Evolutionary conservation across 352 stramenopile genomes (phyloP).

Genomic region (Phytopythium sindhum): DNA sequence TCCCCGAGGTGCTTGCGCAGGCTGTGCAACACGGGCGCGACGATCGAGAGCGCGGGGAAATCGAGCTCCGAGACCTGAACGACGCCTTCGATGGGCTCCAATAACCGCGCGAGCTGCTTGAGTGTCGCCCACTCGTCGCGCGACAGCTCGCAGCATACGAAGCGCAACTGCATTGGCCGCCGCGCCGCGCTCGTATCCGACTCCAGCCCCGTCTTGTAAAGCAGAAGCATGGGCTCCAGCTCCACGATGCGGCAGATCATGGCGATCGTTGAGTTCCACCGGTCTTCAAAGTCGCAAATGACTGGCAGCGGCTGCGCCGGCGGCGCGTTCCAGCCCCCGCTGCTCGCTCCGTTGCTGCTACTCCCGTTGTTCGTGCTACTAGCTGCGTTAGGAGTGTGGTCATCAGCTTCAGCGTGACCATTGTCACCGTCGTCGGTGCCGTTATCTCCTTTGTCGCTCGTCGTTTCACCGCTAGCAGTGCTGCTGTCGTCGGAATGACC

Average conservation of each 20-base stretch:
- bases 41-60: constrained; percentile 70
- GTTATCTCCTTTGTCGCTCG: constrained; percentile 3
- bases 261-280: constrained; percentile 73
- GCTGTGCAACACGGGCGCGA: constrained; percentile 63
- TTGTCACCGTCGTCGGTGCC: not conserved
- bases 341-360: not conserved
- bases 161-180: constrained; percentile 72
- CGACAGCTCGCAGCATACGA: constrained; percentile 73
- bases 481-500: not conserved
- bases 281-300: constrained; percentile 76
- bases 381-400: constrained; percentile 1
- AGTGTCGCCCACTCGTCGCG: constrained; percentile 61
- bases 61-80: constrained; percentile 61
- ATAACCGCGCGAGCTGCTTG: constrained; percentile 59
- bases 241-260: constrained; percentile 83
- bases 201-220: constrained; percentile 76
- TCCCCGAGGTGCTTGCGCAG: constrained; percentile 69
- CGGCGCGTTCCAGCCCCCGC: not conserved
- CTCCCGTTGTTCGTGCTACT: constrained; percentile 3
- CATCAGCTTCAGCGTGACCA: constrained; percentile 2
- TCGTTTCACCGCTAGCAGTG: constrained; percentile 9
- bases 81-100: constrained; percentile 64
- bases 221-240: constrained; percentile 64
- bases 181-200: constrained; percentile 67
- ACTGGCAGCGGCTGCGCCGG: constrained; percentile 42